Base-by-base conservation (phyloP, 2,329 filamentous ascomycete species). In the Reticulascus tulasneorum region DNA sequence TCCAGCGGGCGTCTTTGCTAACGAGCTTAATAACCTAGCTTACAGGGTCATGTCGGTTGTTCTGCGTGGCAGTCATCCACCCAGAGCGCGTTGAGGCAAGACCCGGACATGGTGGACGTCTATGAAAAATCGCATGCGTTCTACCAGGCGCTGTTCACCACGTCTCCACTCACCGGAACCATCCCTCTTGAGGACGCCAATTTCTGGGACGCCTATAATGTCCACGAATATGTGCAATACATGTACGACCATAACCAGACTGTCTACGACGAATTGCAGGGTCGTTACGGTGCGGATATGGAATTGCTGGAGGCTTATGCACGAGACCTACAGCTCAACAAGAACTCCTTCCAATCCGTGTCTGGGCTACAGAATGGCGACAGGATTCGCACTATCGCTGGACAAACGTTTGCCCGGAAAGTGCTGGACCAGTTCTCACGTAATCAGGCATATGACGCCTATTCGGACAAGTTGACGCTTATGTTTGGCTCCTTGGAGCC, bases 281-380 rank as follows among this genome's bases (percentile, higher is more conserved):
- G 56, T 23, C 49, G 48, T 26, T 52, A 59, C 45, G 18, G 33
- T 2, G 57, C 51, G 0, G 42, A 63, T 17, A 59, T 58, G 9
- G 66, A 71, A 15, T 64, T 84, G 23, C 70, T 91, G 23, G 67
- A 69, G 38, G 66, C 63, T 5, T 73, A 90, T 16, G 88, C 89
- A 33, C 73, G 81, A 44, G 61, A 62, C 13, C 78, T 89, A 54
- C 80, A 93, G 62, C 83, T 73, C 53, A 52, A 58, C 34, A 56
- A 63, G 27, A 67, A 71, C 45, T 65, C 57, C 18, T 77, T 82
- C 51, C 70, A 83, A 7, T 73, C 77, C 10, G 79, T 76, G 53
- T 80, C 81, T 36, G 63, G 65, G 1, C 33, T 39, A 12, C 40
- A 49, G 5, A 58, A 60, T 4, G 55, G 60, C 10, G 60, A 67